These are phyloP conservation scores for Sugiyamaella marilandica DNA, from an alignment of 805 yeast genomes.

Conservation along the genomic window DNA sequence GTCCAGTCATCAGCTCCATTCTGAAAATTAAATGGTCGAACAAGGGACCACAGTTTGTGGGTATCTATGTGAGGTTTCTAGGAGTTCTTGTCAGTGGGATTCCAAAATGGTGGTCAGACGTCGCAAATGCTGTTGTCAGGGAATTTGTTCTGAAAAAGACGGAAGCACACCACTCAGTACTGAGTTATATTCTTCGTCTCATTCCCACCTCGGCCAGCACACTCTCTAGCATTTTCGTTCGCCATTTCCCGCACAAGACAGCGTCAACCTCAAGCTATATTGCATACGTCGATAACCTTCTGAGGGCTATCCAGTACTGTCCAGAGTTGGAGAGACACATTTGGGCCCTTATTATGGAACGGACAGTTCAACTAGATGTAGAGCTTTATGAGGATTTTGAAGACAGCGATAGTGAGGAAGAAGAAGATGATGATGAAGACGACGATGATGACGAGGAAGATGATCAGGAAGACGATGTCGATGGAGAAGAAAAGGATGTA, in stretches of 20 bases:
- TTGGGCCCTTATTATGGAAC: conserved; percentile 79
- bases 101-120: conserved; percentile 87
- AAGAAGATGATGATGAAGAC: conserved; percentile 44
- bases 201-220: conserved; percentile 77
- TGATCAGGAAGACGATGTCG: conserved; percentile 29
- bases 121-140: conserved; percentile 60
- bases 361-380: conserved; percentile 81
- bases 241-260: conserved; percentile 76
- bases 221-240: conserved; percentile 53
- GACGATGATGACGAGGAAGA: conserved; percentile 28
- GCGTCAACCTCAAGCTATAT: conserved; percentile 49
- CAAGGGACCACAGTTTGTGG: conserved; percentile 40
- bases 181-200: conserved; percentile 58
- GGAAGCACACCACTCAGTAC: conserved; percentile 57
- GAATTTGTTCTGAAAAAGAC: conserved; percentile 47
- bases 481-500: too few species aligned
- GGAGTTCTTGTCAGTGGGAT: conserved; percentile 74
- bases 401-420: conserved; percentile 72
- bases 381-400: conserved; percentile 86
- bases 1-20: conserved; percentile 54
- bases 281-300: conserved; percentile 62
- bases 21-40: conserved; percentile 61
- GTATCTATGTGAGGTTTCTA: conserved; percentile 63
- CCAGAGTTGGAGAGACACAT: conserved; percentile 66
- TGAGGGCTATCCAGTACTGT: conserved; percentile 60